Evolutionary conservation across 164 flowering plant genomes (phyloP), one percentile per base, ranked within the genome.

Genomic region (Taxillus chinensis): DNA sequence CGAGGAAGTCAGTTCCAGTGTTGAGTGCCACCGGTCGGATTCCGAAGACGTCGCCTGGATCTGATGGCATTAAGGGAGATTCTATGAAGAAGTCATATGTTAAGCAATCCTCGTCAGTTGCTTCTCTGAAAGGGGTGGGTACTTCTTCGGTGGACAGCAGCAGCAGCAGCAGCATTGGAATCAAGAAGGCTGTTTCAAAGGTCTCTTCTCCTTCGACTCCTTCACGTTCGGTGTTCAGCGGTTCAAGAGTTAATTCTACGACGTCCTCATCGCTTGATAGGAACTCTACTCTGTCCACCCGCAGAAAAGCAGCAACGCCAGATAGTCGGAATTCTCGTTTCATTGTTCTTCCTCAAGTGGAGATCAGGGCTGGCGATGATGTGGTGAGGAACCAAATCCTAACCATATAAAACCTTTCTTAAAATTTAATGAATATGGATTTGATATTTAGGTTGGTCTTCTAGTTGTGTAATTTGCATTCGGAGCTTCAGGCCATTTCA

Each of bases 261-360:
- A 6, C 46, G 10, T 79, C 95, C 7, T 72, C 87, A 37, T 84
- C 95, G 13, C 55, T 73, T 16, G 86, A 87, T 51, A 79, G 83
- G 69, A 82, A 78, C 61, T 82, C 85, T 41, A 80, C 68, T 64
- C 67, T 76, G 41, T 83, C 93, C 57, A 83, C 82, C 49, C 80
- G 86, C 53, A 84, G 71, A 70, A 89, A 73, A 73, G 69, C 70
- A 5, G 74, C 73, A 9, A 83, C 89, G 55, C 84, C 91, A 14
- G 93, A 89, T 48, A 79, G 85, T 70, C 74, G 85, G 69, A 97
- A 90, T 76, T 87, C 99, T 62, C 84, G 88, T 38, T 77, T 89
- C 60, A 82, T 91, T 64, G 75, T 84, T 75, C 92, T 95, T 52
- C 99, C 99, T 5, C 87, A 91, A 68, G 93, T 91, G 75, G 99